Conservation (phyloP, 768 basidiomycete species). For the Podaxis mareebaensis region DNA sequence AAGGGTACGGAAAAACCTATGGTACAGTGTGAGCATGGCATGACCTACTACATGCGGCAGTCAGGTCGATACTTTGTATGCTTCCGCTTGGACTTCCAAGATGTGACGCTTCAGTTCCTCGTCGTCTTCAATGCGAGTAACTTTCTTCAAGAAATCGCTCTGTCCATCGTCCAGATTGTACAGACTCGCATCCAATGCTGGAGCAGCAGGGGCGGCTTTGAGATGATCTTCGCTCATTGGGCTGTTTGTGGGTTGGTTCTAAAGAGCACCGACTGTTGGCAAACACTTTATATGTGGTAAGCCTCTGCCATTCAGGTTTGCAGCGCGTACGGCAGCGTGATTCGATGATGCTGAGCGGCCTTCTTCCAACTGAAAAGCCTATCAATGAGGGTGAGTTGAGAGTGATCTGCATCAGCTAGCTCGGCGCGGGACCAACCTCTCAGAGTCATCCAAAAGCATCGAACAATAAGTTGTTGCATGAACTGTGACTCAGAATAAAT, state of each 20-base stretch:
- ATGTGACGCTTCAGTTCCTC: constrained; percentile 39
- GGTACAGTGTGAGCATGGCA: background rate
- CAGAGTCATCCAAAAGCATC: no score
- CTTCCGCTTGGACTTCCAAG: constrained; percentile 34
- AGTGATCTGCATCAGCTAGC: no score
- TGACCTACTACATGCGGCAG: background rate
- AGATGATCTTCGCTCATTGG: background rate
- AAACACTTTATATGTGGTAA: background rate
- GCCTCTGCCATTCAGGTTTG: background rate
- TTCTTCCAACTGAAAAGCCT: no score
- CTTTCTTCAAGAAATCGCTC: constrained; percentile 32
- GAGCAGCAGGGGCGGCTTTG: constrained; percentile 16
- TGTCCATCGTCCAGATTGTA: constrained; percentile 31
- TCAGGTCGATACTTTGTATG: constrained; percentile 23
- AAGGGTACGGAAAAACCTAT: constrained; percentile 36
- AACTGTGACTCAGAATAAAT: no score
- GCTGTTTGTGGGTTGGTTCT: background rate
- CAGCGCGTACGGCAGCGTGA: no score
- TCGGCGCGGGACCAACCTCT: no score
- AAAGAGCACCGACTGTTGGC: background rate
- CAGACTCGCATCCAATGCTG: constrained; percentile 20
- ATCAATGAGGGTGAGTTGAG: no score
- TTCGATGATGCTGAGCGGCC: no score
- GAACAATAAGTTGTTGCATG: no score
- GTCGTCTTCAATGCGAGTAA: constrained; percentile 38